A percentile compares a stretch with the other conserved stretches of the same genome.
Conservation (phyloP, 2,329 filamentous ascomycete species). For the Dryadomyces sulphureus region DNA sequence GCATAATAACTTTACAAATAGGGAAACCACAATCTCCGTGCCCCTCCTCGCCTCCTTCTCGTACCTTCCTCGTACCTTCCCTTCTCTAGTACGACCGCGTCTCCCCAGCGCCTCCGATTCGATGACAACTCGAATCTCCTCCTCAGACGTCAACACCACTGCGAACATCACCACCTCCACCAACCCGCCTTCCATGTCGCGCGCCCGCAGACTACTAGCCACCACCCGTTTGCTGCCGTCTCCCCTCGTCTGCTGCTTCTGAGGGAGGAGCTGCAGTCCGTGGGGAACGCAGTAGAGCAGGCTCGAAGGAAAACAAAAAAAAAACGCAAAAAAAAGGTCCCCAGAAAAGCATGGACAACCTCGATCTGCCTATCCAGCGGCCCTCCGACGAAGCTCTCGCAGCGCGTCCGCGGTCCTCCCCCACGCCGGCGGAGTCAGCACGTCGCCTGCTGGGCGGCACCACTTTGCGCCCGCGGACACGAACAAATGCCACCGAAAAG, state of each 20-base stretch:
- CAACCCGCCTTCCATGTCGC: not conserved
- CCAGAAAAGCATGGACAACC: not conserved
- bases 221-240: not conserved
- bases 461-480: no score
- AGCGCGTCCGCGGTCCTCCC: not conserved
- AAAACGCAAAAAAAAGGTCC: no score
- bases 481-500: not conserved
- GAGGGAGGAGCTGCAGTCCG: conserved; percentile 3
- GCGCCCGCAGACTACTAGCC: not conserved
- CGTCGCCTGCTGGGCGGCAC: no score
- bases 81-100: not conserved
- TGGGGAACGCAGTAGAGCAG: not conserved
- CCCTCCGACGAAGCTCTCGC: not conserved
- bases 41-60: not conserved
- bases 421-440: not conserved
- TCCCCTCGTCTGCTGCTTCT: conserved; percentile 3
- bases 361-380: not conserved
- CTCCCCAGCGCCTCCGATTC: not conserved
- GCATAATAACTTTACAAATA: not conserved
- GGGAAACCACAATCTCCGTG: not conserved
- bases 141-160: not conserved
- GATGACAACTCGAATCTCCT: not conserved
- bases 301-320: not conserved
- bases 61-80: not conserved
- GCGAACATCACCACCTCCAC: not conserved